Evolutionary conservation across 495 filamentous ascomycete species (phyloP), one percentile per base, ranked within the genome.

Genomic region (Xylaria longipes): DNA sequence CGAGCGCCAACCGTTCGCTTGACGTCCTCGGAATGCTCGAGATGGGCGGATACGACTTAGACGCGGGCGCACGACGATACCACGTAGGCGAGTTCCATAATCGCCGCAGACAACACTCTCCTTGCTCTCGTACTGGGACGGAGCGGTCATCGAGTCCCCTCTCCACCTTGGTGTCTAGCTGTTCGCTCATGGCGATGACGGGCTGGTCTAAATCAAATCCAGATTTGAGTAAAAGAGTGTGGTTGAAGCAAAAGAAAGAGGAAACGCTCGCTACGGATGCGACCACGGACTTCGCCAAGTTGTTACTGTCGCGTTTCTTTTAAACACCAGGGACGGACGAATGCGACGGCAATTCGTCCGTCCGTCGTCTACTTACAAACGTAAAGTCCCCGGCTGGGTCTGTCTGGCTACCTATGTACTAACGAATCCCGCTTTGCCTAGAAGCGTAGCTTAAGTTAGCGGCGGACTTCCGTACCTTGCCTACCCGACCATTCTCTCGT

Each of bases 1-100:
- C 75, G 52, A 71, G 77, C 0, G 75, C 75, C 8, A 79, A 68
- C 11, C 77, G 75, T 15, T 79, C 75, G 17, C 58, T 71, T 37
- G 77, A 77, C 27, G 74, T 79, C 52, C 52, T 57, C 7, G 77
- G 77, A 37, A 79, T 74, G 35, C 48, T 75, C 1, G 75, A 69
- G 48, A 74, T 57, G 27, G 71, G 45, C 41, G 73, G 68, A n/a
- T 72, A 68, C 5, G 64, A 68, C 17, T 22, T 33, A 3, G 43
- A 66, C 22, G 14, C 5, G 3, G 62, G 14, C 29, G 67, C 41
- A 11, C 9, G 71, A 58, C 57, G 60, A 41, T n/a, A 31, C 67
- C 33, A 76, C 52, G 35, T 56, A 15, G 45, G 33, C 29, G 71
- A 72, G 63, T 72, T 65, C 54, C 50, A 66, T 60, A 75, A 64